Evolutionary conservation across 208 protist genomes (phyloP).

Genomic region (Crithidia fasciculata): DNA sequence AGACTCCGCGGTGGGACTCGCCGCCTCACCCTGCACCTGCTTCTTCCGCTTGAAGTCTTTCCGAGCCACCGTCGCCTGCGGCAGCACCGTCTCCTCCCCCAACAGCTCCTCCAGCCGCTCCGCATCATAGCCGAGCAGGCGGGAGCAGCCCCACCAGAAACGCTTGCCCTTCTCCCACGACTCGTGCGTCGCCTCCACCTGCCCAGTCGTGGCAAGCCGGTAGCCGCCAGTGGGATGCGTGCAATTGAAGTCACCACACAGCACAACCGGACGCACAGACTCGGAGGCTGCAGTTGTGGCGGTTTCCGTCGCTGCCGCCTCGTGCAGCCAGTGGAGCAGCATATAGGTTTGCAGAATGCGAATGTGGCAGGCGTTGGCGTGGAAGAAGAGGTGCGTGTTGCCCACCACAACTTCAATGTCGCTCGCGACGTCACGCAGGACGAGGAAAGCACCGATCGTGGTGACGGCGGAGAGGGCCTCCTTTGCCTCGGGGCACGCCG

Average conservation of each 20-base stretch:
- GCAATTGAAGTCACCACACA: conserved; percentile 92
- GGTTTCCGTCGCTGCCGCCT: neutral
- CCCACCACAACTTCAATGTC: conserved; percentile 69
- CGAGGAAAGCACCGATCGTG: conserved; percentile 48
- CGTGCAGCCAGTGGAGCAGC: conserved; percentile 50
- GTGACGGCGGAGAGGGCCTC: conserved; percentile 73
- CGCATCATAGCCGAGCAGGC: conserved; percentile 62
- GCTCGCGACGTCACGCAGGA: conserved; percentile 51
- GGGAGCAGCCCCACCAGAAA: conserved; percentile 87
- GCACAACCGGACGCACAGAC: conserved; percentile 41
- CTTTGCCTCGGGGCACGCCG: conserved; percentile 54
- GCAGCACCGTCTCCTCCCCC: conserved; percentile 22
- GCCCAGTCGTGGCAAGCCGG: conserved; percentile 75
- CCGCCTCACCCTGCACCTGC: conserved; percentile 10
- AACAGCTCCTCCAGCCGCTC: conserved; percentile 43
- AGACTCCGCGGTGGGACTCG: neutral
- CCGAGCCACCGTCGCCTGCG: conserved; percentile 12
- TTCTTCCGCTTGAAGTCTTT: conserved; percentile 26
- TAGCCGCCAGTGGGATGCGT: conserved; percentile 85
- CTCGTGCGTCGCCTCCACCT: conserved; percentile 61
- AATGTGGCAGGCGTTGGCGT: conserved; percentile 90
- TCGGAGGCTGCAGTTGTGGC: neutral
- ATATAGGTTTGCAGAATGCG: conserved; percentile 87
- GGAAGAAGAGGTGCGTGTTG: conserved; percentile 94
- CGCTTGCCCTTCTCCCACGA: conserved; percentile 88